Percentiles rank a stretch among this genome's conserved stretches.
These are phyloP conservation scores for Zygoascus biomembranicola DNA, from an alignment of 805 yeast species.

Conservation along the genomic window DNA sequence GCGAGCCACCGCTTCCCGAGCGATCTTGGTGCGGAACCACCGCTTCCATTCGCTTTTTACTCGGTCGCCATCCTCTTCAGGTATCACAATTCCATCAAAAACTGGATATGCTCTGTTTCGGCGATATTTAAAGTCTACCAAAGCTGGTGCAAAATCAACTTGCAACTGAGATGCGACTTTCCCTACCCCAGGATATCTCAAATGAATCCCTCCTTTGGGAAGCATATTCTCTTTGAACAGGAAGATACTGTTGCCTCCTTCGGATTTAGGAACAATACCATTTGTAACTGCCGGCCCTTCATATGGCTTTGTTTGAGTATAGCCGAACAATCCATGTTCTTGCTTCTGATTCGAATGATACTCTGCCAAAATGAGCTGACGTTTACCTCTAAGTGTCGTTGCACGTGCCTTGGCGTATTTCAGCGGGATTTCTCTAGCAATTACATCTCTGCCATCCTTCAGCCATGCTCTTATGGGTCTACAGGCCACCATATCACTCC, in stretches of 20 bases:
- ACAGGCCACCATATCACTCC: background rate
- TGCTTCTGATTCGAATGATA: constrained; percentile 22
- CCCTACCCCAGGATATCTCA: constrained; percentile 44
- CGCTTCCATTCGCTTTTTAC: constrained; percentile 5
- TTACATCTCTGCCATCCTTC: background rate
- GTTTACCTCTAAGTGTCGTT: background rate
- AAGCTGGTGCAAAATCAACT: constrained; percentile 66
- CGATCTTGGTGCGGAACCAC: background rate
- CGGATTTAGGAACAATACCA: constrained; percentile 51
- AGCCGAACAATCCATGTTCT: constrained; percentile 47
- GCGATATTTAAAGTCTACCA: constrained; percentile 47
- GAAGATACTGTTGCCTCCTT: constrained; percentile 69
- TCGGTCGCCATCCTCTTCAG: constrained; percentile 34
- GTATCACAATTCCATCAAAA: constrained; percentile 61
- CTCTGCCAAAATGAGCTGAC: background rate
- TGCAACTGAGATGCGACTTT: constrained; percentile 54
- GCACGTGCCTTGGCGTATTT: background rate
- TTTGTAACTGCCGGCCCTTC: constrained; percentile 49
- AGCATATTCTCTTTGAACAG: constrained; percentile 63
- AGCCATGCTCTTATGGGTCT: background rate
- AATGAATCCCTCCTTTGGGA: constrained; percentile 57
- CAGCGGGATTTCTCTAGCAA: background rate
- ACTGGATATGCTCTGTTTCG: constrained; percentile 42
- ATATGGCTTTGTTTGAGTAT: constrained; percentile 58
- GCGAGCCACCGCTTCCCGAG: background rate